phyloP scores from a whole-genome alignment of 768 basidiomycete genomes.

The Russula olivacea region DNA sequence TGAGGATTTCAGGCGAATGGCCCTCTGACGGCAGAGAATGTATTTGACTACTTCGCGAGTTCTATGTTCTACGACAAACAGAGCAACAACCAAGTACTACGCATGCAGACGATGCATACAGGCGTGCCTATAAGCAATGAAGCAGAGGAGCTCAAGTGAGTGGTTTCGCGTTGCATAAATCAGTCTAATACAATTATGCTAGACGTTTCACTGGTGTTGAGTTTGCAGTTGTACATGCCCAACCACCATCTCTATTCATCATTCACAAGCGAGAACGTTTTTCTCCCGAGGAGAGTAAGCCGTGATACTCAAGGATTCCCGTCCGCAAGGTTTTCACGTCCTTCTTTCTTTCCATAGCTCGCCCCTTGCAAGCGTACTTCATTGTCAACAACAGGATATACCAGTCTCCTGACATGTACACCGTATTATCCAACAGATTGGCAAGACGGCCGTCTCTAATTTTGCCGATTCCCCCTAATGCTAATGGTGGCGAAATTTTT shows the following conservation, averaged over 20 bases:
- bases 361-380: conserved; percentile 77
- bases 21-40: conserved; percentile 67
- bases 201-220: conserved; percentile 86
- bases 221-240: conserved; percentile 76
- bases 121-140: conserved; percentile 74
- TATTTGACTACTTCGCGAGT: conserved; percentile 83
- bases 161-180: conserved; percentile 1
- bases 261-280: conserved; percentile 84
- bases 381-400: conserved; percentile 87
- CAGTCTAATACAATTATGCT: neutral
- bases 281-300: conserved; percentile 75
- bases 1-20: conserved; percentile 55
- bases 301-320: neutral
- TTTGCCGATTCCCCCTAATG: neutral
- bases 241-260: conserved; percentile 77
- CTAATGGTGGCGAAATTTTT: neutral
- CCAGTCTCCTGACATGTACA: conserved; percentile 80
- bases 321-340: conserved; percentile 9
- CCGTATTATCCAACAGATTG: conserved; percentile 76
- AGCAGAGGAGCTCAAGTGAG: conserved; percentile 79
- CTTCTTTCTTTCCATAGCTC: conserved; percentile 37
- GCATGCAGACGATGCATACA: conserved; percentile 90
- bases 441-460: conserved; percentile 37
- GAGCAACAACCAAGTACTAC: conserved; percentile 85
- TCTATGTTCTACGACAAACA: conserved; percentile 95